Evolutionary conservation across 2,329 filamentous ascomycete species (phyloP).

Genomic region (Rhinocladiella mackenziei): DNA sequence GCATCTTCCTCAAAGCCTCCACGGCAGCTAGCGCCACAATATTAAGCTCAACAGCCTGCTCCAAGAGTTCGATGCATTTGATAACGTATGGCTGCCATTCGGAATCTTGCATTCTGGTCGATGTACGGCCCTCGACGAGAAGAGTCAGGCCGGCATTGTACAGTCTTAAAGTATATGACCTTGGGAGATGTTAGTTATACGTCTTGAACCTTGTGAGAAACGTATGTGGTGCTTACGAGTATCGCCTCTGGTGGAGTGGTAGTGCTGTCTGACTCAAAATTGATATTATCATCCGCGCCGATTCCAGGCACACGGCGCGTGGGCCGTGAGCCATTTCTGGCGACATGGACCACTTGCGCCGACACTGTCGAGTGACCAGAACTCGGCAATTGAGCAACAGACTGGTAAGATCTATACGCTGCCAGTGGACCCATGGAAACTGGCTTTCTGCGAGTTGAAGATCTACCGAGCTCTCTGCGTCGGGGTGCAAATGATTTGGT

Average conservation of each 20-base stretch:
- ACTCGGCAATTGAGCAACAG: background rate
- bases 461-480: background rate
- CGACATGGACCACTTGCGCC: background rate
- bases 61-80: slow-evolving; percentile 1
- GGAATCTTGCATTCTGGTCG: background rate
- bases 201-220: too few species aligned
- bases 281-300: background rate
- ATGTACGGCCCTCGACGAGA: background rate
- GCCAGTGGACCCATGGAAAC: background rate
- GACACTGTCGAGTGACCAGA: background rate
- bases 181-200: too few species aligned
- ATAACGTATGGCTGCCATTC: background rate
- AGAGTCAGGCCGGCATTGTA: background rate
- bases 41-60: background rate
- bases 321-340: background rate
- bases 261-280: background rate
- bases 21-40: background rate
- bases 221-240: background rate
- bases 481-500: background rate
- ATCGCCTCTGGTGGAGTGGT: background rate
- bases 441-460: background rate
- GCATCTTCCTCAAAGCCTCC: background rate
- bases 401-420: background rate
- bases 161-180: background rate
- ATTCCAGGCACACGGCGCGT: background rate